Evolutionary conservation across 106 monocot species (phyloP).

Genomic region (Dioscorea zingiberensis): DNA sequence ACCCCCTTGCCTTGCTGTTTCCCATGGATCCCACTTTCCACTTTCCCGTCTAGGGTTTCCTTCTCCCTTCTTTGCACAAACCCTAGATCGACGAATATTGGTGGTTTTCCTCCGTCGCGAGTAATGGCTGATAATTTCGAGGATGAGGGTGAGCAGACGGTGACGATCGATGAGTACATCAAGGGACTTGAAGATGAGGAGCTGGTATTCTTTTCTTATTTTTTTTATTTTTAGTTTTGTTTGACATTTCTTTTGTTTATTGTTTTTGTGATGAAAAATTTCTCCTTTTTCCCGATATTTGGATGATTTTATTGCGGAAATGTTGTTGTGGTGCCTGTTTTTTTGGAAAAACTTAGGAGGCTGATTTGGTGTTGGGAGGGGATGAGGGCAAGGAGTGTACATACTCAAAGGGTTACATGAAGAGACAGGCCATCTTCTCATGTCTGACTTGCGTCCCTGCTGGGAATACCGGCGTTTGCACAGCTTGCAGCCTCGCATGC

Average conservation of each 20-base stretch:
- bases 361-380: constrained; percentile 93
- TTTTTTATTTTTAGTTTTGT: neutral
- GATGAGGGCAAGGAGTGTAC: constrained; percentile 98
- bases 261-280: no score
- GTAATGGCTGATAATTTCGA: constrained; percentile 64
- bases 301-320: no score
- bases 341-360: constrained; percentile 63
- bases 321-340: neutral
- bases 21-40: neutral
- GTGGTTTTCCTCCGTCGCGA: neutral
- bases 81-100: neutral
- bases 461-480: constrained; percentile 86
- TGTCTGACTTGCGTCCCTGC: constrained; percentile 86
- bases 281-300: no score
- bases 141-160: constrained; percentile 70
- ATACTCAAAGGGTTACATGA: constrained; percentile 78
- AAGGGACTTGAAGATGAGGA: constrained; percentile 80
- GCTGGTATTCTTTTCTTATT: constrained; percentile 43
- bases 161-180: constrained; percentile 85
- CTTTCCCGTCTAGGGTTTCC: constrained; percentile 4
- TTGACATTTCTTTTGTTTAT: neutral
- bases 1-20: no score
- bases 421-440: constrained; percentile 94
- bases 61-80: neutral
- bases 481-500: constrained; percentile 86